Evolutionary conservation across 1,139 yeast genomes (phyloP).

Genomic region (Schwanniomyces etchellsii): DNA sequence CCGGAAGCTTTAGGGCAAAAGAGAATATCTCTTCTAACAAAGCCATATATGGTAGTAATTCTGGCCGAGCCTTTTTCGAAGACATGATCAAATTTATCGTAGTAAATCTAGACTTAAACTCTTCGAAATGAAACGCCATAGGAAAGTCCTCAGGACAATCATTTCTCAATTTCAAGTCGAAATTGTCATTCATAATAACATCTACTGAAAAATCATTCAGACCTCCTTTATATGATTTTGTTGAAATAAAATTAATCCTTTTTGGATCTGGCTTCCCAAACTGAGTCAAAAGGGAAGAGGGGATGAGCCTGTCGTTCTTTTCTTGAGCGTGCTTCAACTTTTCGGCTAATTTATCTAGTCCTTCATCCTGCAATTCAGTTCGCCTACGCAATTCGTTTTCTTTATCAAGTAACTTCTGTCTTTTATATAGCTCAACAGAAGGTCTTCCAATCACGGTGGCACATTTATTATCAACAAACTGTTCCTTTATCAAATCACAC

Average conservation of each 20-base stretch:
- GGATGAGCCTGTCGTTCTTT: conserved; percentile 70
- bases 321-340: conserved; percentile 57
- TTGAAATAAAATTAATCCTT: conserved; percentile 64
- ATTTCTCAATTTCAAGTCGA: conserved; percentile 23
- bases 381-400: conserved; percentile 45
- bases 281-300: conserved; percentile 52
- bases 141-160: conserved; percentile 54
- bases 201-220: conserved; percentile 16
- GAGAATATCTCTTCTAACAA: conserved; percentile 62
- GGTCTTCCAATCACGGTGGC: conserved; percentile 75
- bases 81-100: conserved; percentile 65
- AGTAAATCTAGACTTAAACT: conserved; percentile 73
- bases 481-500: conserved; percentile 48
- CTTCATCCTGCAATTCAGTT: conserved; percentile 51
- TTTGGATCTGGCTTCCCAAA: conserved; percentile 75
- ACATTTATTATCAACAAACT: conserved; percentile 62
- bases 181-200: conserved; percentile 14
- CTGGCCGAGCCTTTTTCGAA: conserved; percentile 52
- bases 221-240: conserved; percentile 57
- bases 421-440: conserved; percentile 54
- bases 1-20: conserved; percentile 62
- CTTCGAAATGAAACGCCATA: conserved; percentile 71
- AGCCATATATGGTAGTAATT: conserved; percentile 60
- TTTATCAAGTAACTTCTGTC: conserved; percentile 47
- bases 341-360: conserved; percentile 47